A percentile compares a stretch with the other conserved stretches of the same genome.
These are phyloP conservation scores for Hypoxylon sp. DNA, from an alignment of 2,329 filamentous ascomycete genomes.

Conservation along the genomic window DNA sequence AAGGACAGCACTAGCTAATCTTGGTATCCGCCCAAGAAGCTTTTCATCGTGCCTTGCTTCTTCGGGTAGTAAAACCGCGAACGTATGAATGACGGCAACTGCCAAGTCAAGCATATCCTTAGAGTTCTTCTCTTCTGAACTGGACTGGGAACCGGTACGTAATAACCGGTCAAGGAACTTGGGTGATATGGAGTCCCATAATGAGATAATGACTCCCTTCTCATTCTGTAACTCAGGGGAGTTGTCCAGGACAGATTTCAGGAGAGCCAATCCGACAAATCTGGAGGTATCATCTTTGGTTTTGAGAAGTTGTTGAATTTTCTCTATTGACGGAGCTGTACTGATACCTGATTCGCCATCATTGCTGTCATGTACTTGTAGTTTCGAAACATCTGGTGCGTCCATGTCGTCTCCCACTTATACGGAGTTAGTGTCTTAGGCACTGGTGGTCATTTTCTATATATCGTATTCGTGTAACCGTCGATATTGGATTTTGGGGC, in stretches of 20 bases:
- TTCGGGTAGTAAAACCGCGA: constrained; percentile 70
- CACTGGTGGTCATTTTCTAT: constrained; percentile 7
- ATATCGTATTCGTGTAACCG: not conserved
- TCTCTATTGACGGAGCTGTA: constrained; percentile 56
- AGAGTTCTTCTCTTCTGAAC: constrained; percentile 61
- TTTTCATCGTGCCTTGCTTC: constrained; percentile 61
- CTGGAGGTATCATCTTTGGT: constrained; percentile 76
- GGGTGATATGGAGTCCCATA: constrained; percentile 74
- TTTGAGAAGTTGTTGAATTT: constrained; percentile 69
- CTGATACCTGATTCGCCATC: constrained; percentile 5
- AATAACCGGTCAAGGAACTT: constrained; percentile 77
- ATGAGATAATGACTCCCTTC: constrained; percentile 59
- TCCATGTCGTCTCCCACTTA: constrained; percentile 35
- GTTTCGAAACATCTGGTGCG: constrained; percentile 32
- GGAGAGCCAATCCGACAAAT: constrained; percentile 76
- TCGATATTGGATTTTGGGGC: not conserved
- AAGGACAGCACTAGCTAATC: constrained; percentile 67
- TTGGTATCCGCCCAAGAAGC: constrained; percentile 68
- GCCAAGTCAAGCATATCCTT: constrained; percentile 75
- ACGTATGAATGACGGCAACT: constrained; percentile 74
- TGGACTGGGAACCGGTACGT: constrained; percentile 63
- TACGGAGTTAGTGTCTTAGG: constrained; percentile 16
- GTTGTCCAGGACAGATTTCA: constrained; percentile 77
- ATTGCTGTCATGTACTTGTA: constrained; percentile 22
- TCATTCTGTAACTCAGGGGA: constrained; percentile 67